Conservation (phyloP, 768 basidiomycete species). For the Macrolepiota fuliginosa region DNA sequence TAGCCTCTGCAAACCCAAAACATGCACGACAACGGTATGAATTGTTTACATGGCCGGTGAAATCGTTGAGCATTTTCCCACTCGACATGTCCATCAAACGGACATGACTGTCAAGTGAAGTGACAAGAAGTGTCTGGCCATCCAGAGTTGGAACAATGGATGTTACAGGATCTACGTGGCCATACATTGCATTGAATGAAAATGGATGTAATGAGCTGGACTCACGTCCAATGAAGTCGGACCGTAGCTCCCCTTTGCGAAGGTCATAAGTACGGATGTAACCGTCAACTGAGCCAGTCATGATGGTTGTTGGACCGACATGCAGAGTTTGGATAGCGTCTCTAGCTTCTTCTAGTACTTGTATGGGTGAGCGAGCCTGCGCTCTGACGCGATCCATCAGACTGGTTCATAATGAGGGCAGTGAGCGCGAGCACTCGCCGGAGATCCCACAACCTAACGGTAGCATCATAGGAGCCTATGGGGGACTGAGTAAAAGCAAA, state of each 20-base stretch:
- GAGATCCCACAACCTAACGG: slow-evolving; percentile 90
- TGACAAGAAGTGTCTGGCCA: slow-evolving; percentile 74
- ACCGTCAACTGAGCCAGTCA: slow-evolving; percentile 89
- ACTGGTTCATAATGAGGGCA: slow-evolving; percentile 1
- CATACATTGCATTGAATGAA: slow-evolving; percentile 8
- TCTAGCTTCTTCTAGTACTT: slow-evolving; percentile 82
- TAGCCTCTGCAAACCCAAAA: slow-evolving; percentile 83
- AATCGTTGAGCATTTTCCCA: slow-evolving; percentile 85
- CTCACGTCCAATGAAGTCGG: slow-evolving; percentile 90
- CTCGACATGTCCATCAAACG: slow-evolving; percentile 82
- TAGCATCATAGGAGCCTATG: slow-evolving; percentile 90
- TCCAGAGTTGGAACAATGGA: slow-evolving; percentile 81
- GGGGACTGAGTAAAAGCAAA: not conserved
- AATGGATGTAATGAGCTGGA: slow-evolving; percentile 17
- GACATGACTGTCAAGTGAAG: slow-evolving; percentile 81
- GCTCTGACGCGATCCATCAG: slow-evolving; percentile 40
- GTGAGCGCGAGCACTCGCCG: slow-evolving; percentile 44
- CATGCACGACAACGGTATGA: slow-evolving; percentile 79
- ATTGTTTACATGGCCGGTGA: slow-evolving; percentile 71
- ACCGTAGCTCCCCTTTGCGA: slow-evolving; percentile 84
- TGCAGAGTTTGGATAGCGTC: slow-evolving; percentile 84
- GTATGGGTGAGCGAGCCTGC: slow-evolving; percentile 82
- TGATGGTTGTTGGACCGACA: slow-evolving; percentile 62
- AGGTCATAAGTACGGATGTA: slow-evolving; percentile 92
- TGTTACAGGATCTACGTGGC: slow-evolving; percentile 74